These are phyloP conservation scores for Cryphonectria nitschkei DNA, from an alignment of 2,329 filamentous ascomycete species.

Conservation along the genomic window DNA sequence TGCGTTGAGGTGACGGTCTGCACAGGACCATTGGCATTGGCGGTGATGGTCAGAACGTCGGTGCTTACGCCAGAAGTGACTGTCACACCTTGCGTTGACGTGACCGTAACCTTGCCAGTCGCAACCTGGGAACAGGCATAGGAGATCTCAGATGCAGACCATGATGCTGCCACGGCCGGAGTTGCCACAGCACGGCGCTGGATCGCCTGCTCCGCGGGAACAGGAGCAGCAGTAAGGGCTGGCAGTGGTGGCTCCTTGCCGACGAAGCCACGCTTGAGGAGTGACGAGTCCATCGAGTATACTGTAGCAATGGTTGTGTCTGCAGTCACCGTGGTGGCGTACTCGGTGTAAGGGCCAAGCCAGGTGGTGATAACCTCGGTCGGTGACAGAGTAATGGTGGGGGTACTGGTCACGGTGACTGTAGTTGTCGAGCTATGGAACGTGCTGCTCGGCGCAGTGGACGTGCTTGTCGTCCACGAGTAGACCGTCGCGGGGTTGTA, in stretches of 20 bases:
- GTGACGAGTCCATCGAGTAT: background rate
- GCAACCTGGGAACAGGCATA: conserved; percentile 6
- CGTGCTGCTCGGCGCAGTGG: background rate
- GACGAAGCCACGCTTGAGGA: background rate
- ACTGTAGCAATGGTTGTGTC: background rate
- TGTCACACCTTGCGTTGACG: background rate
- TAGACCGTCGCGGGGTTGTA: background rate
- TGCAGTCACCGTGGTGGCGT: background rate
- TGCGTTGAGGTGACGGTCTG: background rate
- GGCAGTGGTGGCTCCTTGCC: background rate
- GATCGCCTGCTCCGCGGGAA: background rate
- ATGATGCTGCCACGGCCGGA: background rate
- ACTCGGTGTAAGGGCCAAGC: background rate
- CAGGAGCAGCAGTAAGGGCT: background rate
- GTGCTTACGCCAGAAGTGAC: background rate
- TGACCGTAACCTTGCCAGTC: background rate
- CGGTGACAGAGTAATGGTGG: background rate
- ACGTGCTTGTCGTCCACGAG: background rate
- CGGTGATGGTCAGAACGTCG: background rate
- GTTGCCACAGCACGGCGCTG: conserved; percentile 1
- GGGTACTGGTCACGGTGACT: background rate
- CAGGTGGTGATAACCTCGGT: background rate
- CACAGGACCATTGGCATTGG: background rate
- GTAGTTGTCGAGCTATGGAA: background rate
- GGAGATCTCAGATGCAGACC: background rate